Evolutionary conservation across 2,329 filamentous ascomycete genomes (phyloP).

Genomic region (Biscogniauxia sp.): DNA sequence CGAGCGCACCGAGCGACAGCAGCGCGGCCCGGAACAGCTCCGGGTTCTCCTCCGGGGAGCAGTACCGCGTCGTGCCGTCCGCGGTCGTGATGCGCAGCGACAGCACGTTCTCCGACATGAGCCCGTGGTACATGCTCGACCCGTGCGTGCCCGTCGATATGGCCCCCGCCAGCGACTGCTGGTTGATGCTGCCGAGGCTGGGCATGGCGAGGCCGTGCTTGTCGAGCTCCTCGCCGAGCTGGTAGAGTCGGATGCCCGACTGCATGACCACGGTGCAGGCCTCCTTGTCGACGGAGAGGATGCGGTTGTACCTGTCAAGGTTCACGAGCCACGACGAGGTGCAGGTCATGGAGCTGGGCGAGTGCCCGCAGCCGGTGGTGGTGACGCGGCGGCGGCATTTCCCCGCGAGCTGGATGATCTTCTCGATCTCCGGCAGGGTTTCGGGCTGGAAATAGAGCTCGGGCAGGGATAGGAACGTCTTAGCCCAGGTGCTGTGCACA

Average conservation of each 20-base stretch:
- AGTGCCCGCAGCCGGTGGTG: slow-evolving; percentile 87
- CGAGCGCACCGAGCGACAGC: slow-evolving; percentile 83
- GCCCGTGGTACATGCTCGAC: slow-evolving; percentile 77
- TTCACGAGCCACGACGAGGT: slow-evolving; percentile 95
- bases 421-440: slow-evolving; percentile 76
- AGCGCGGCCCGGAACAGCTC: slow-evolving; percentile 87
- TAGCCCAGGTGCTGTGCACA: slow-evolving; percentile 89
- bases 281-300: slow-evolving; percentile 67
- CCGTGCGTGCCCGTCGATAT: slow-evolving; percentile 94
- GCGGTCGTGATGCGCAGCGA: slow-evolving; percentile 78
- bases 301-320: slow-evolving; percentile 75
- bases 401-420: slow-evolving; percentile 76
- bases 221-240: slow-evolving; percentile 72
- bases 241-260: slow-evolving; percentile 80
- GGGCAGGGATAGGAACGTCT: slow-evolving; percentile 83
- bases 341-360: slow-evolving; percentile 86
- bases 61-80: slow-evolving; percentile 71
- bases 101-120: slow-evolving; percentile 76
- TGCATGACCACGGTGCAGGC: slow-evolving; percentile 72
- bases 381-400: slow-evolving; percentile 78
- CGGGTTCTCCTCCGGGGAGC: slow-evolving; percentile 65
- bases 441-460: slow-evolving; percentile 89
- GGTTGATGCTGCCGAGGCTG: slow-evolving; percentile 91
- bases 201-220: slow-evolving; percentile 78
- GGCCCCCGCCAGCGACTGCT: slow-evolving; percentile 88